Conservation (phyloP, 108 stramenopile species). For the Skeletonema costatum region DNA sequence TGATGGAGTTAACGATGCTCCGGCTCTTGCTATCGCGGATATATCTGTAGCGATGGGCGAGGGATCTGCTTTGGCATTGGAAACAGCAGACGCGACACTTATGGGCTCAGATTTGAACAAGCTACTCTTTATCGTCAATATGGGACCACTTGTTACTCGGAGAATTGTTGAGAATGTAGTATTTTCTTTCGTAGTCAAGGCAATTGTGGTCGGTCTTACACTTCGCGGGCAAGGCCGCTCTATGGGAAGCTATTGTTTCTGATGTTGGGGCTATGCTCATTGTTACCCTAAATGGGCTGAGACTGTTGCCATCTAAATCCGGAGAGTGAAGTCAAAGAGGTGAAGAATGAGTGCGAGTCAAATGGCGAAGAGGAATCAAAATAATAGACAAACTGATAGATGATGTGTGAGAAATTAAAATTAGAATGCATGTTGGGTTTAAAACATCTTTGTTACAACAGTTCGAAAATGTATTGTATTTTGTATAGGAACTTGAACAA, state of each 20-base stretch:
- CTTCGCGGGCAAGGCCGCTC: slow-evolving; percentile 49
- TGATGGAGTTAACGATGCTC: slow-evolving; percentile 97
- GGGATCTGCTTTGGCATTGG: slow-evolving; percentile 95
- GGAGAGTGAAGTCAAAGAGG: slow-evolving; percentile 12
- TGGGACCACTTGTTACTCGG: slow-evolving; percentile 66
- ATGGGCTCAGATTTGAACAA: slow-evolving; percentile 74
- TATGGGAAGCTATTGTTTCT: slow-evolving; percentile 66
- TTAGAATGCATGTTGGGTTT: too few relatives aligned
- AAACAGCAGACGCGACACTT: slow-evolving; percentile 78
- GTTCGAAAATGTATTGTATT: too few relatives aligned
- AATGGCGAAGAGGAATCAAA: background rate
- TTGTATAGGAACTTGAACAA: too few relatives aligned
- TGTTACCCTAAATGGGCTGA: slow-evolving; percentile 82
- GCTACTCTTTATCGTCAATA: slow-evolving; percentile 54
- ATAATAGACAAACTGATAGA: too few relatives aligned
- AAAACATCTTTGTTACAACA: too few relatives aligned
- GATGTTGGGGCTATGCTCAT: slow-evolving; percentile 84
- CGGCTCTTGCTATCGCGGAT: slow-evolving; percentile 90
- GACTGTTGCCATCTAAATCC: slow-evolving; percentile 49
- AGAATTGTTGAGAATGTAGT: slow-evolving; percentile 73
- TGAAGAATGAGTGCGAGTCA: background rate
- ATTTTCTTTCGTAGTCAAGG: slow-evolving; percentile 60
- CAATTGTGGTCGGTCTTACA: slow-evolving; percentile 67
- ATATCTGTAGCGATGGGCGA: slow-evolving; percentile 96
- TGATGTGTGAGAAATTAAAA: too few relatives aligned